Evolutionary conservation across 2,329 filamentous ascomycete species (phyloP), one percentile per base, ranked within the genome.

Genomic region (Fulvia fulva): DNA sequence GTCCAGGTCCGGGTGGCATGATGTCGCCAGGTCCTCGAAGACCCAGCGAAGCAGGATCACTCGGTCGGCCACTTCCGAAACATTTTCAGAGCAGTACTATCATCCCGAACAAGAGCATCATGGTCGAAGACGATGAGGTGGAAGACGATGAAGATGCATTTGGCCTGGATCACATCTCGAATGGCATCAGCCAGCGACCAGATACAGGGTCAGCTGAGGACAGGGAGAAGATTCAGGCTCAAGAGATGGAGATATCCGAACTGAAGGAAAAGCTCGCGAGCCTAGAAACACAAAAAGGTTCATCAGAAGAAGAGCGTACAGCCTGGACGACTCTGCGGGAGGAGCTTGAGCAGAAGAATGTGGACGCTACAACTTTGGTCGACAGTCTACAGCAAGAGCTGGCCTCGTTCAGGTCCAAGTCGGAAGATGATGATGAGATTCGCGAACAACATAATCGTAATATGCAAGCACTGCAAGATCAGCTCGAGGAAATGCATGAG

Each of bases 61-160:
- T 86, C 63, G 87, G 88, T 44, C 83, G 90, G 47, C 92, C 92
- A 4, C 84, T 90, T 65, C 88, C 90, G 16, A 96, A 95, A 71
- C 91, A 91, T 37, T 91, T 96, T 65, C 92, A 96, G 71, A 93
- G 89, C 71, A 97, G 96, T 71, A 97, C 91, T 0, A 96, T 97
- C 68, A 89, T 97, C 30, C 94, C 94, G 0, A 97, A 97, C 72
- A 99, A 97, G 77, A 96, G 93, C 69, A 97, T 90, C 0, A 92
- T 97, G 87, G 86, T 97, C 1, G 94, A 99, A 73, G 94, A 97
- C 71, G 91, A 96, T 66, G 77, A 78, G 12, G 81, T 87, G 55
- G 83, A 81, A 23, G 67, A 67, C 14, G 66, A 67, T 46, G 65
- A 66, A 51, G 63, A 67, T 50, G 65, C 61, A 0, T 70, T 70